Evolutionary conservation across 176 grass and related monocot species (phyloP), one percentile per base, ranked within the genome.

Genomic region (Dendrocalamus sinicus): DNA sequence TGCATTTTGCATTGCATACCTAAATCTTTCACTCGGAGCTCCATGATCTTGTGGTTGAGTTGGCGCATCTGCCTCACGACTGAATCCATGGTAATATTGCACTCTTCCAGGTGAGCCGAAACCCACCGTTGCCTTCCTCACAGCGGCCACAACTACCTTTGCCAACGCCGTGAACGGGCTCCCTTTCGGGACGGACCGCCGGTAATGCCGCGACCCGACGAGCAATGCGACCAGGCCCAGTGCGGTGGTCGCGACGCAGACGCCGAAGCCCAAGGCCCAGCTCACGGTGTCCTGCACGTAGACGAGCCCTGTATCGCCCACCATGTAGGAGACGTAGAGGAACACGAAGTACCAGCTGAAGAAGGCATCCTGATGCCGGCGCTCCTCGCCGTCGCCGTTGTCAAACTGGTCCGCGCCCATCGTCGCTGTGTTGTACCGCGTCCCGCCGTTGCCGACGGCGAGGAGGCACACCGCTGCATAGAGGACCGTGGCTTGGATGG

Each of bases 341-440:
- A 77, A 72, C 1, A 80, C 89, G 77, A 89, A 91, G 87, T 86
- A 94, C 87, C 87, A 92, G 58, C 81, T 91, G 87, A 94, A 92
- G 73, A 58, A 94, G 60, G 72, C 13, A 12, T 83, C 89, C 55
- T 19, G 80, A 12, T 60, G 37, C 23, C 66, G 60, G 20, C 28
- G 45, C 68, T 84, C 84, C 39, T 45, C 75, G 52, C 59, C 85
- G 19, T 3, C 77, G 74, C 37, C 75, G 54, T 13, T 72, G 68
- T 1, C 43, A 43, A 94, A 88, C 80, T 90, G 92, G 77, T 83
- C 78, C 6, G 92, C 92, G 16, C 92, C 92, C 37, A 94, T 79
- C 23, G 89, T 87, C 57, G 77, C 87, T n/a, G 68, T 65, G 55
- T 84, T 89, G 84, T 84, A 89, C 76, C 84, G 78, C 50, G 88